Base-by-base conservation (phyloP, 2,329 filamentous ascomycete genomes). In the Fusarium nisikadoi region DNA sequence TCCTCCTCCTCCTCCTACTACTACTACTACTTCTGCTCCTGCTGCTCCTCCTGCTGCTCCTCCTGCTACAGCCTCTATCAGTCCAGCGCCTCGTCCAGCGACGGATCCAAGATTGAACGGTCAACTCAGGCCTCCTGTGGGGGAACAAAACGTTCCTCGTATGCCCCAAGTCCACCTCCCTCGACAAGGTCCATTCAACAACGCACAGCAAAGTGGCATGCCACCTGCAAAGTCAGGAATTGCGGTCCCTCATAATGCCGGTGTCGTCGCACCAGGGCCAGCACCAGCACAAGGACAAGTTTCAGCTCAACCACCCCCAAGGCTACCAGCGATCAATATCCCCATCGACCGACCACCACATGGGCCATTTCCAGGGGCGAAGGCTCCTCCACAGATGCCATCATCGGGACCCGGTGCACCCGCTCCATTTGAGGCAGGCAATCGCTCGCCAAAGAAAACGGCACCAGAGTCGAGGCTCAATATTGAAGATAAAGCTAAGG, bases 331-430 rank as follows among this genome's bases (percentile, higher is more conserved):
- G 4, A 53, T 56, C 31, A 55, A 36, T 25, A 46, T 70, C 27
- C 61, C 66, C 39, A 49, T 53, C 25, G 45, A 41, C 20, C 59
- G 59, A 36, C 53, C 70, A 50, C 54, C 38, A 17, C 54, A 58
- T 31, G 41, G 39, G 20, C 36, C 45, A 29, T 14, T 39, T 11
- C 41, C 61, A 27, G 39, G 49, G 14, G 25, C 25, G 14, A 61
- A 45, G 20, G 19, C 25, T 38, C 35, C 42, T 17, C 38, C 50
- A 31, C 31, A 27, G n/a, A 55, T 65, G 43, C n/a, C 43, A 17
- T 19, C 38, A 23, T 53, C 45, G 19, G 42, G 29, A 27, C 11
- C 47, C n/a, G 42, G 43, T 23, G 43, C 23, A 41, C 35, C 31
- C 16, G 23, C 54, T 50, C 29, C 38, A 31, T 35, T 39, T 46